A percentile compares a stretch with the other conserved stretches of the same genome.
These are phyloP conservation scores for Coelastrella sp. DNA, from an alignment of 139 green algal species.

Conservation along the genomic window DNA sequence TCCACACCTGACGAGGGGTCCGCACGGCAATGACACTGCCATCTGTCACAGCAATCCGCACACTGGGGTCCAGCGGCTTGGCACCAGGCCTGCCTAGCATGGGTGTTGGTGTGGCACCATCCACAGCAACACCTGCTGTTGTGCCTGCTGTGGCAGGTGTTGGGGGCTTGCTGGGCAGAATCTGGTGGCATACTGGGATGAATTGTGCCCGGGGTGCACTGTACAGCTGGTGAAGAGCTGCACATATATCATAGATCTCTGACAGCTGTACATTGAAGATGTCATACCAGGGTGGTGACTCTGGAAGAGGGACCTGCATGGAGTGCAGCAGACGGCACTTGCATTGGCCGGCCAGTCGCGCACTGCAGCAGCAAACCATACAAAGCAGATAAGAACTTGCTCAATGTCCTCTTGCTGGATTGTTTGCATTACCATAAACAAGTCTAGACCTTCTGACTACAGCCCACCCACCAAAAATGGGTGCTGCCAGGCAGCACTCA, in stretches of 20 bases:
- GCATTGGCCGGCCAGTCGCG: not conserved
- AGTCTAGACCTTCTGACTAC: not conserved
- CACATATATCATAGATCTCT: conserved; percentile 75
- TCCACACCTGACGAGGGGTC: conserved; percentile 1
- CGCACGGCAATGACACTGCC: not conserved
- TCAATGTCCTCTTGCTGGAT: no score
- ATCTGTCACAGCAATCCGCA: not conserved
- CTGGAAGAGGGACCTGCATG: conserved; percentile 74
- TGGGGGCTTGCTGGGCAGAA: conserved; percentile 41
- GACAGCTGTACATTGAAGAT: conserved; percentile 73
- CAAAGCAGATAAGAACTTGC: no score
- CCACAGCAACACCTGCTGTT: not conserved
- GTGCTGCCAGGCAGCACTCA: conserved; percentile 44
- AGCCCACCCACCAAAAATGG: not conserved
- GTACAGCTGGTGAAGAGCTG: conserved; percentile 72
- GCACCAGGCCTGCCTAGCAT: not conserved
- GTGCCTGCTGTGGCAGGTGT: conserved; percentile 4
- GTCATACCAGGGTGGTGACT: conserved; percentile 84
- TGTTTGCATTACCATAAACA: no score
- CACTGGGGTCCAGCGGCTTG: conserved; percentile 31
- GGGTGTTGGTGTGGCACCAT: not conserved
- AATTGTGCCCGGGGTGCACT: conserved; percentile 50
- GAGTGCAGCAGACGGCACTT: not conserved
- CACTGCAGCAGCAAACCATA: not conserved
- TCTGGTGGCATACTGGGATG: conserved; percentile 40